Conservation (phyloP, 164 flowering plant species). For the Aristolochia contorta region DNA sequence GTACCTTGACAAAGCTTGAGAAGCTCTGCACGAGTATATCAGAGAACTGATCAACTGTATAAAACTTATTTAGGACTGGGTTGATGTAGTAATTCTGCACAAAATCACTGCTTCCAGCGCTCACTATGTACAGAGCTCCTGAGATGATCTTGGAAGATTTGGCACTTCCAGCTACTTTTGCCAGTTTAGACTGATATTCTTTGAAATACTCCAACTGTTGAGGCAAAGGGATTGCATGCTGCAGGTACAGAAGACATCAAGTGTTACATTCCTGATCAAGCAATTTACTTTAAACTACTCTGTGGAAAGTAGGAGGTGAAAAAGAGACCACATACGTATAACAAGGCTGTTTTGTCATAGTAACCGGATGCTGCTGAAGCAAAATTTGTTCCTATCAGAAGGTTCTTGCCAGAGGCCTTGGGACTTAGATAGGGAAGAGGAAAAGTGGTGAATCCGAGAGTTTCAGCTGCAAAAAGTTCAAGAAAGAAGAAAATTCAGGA, state of each 20-base stretch:
- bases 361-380: conserved; percentile 95
- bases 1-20: conserved; percentile 58
- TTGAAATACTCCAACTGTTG: conserved; percentile 66
- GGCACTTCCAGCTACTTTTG: conserved; percentile 45
- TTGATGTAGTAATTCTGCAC: conserved; percentile 82
- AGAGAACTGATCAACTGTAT: conserved; percentile 60
- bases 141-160: conserved; percentile 59
- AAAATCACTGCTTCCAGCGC: conserved; percentile 74
- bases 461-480: conserved; percentile 55
- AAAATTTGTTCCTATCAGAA: conserved; percentile 82
- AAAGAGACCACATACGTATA: conserved; percentile 36
- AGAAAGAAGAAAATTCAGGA: background rate
- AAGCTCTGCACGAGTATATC: conserved; percentile 39
- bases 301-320: background rate
- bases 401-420: conserved; percentile 79
- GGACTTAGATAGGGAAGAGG: conserved; percentile 88
- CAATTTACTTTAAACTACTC: background rate
- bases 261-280: background rate
- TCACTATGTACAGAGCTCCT: conserved; percentile 49
- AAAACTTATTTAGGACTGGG: conserved; percentile 59
- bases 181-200: conserved; percentile 69
- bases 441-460: conserved; percentile 67
- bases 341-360: conserved; percentile 58
- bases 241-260: conserved; percentile 7
- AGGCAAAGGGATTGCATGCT: conserved; percentile 71